phyloP scores from a whole-genome alignment of 441 rosid species.

The Codiaeum variegatum region DNA sequence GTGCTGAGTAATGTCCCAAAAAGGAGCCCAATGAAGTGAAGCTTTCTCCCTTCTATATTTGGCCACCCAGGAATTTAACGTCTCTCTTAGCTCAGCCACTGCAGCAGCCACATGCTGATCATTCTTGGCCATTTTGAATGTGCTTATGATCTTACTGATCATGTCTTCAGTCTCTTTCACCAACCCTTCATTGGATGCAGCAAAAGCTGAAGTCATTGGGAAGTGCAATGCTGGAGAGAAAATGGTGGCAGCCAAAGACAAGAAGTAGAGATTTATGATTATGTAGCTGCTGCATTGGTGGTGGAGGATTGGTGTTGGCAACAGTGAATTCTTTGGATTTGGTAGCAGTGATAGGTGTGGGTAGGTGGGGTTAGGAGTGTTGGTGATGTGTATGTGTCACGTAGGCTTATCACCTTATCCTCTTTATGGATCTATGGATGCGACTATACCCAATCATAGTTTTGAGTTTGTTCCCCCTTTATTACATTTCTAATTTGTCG shows the following conservation, averaged over 20 bases:
- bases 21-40: conserved; percentile 65
- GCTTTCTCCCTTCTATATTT: conserved; percentile 89
- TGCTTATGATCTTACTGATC: conserved; percentile 63
- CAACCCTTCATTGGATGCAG: conserved; percentile 63
- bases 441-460: conserved; percentile 29
- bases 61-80: conserved; percentile 83
- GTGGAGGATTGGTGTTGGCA: conserved; percentile 1
- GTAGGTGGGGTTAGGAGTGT: conserved; percentile 46
- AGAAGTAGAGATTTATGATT: conserved; percentile 26
- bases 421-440: conserved; percentile 32
- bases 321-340: conserved; percentile 30
- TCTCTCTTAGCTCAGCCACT: conserved; percentile 68
- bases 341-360: conserved; percentile 34
- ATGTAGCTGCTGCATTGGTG: conserved; percentile 15
- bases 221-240: conserved; percentile 16
- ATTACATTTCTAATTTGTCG: not conserved
- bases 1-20: conserved; percentile 83
- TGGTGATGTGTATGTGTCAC: conserved; percentile 57
- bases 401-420: conserved; percentile 88
- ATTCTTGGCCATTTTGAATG: conserved; percentile 61
- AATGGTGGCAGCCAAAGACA: conserved; percentile 36
- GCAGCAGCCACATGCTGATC: conserved; percentile 76
- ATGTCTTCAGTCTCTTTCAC: conserved; percentile 68
- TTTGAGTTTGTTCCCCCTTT: not conserved
- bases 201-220: conserved; percentile 40